Evolutionary conservation across 2,329 filamentous ascomycete species (phyloP).

Genomic region (Polychaeton citri): DNA sequence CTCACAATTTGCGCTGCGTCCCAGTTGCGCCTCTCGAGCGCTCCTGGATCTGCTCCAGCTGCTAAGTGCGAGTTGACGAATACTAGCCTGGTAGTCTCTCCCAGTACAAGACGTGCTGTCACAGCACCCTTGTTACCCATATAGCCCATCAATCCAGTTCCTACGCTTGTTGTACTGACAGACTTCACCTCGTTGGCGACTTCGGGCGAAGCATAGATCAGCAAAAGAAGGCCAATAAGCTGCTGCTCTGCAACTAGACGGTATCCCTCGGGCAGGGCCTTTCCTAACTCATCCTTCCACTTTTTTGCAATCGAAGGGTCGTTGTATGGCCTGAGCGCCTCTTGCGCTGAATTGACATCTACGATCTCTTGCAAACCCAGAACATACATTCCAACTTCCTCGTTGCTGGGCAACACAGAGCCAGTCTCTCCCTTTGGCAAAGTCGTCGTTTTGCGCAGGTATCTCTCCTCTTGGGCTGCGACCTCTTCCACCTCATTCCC

Average conservation of each 20-base stretch:
- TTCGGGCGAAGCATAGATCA: constrained; percentile 73
- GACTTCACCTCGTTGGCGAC: constrained; percentile 63
- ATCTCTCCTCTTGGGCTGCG: constrained; percentile 33
- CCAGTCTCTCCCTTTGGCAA: constrained; percentile 32
- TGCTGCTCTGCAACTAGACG: constrained; percentile 67
- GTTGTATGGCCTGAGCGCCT: constrained; percentile 63
- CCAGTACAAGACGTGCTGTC: constrained; percentile 65
- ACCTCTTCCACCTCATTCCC: constrained; percentile 29
- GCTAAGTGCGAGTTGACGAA: constrained; percentile 89
- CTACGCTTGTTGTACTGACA: constrained; percentile 69
- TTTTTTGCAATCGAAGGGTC: constrained; percentile 58
- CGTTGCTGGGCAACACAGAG: constrained; percentile 37
- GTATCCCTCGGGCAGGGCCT: constrained; percentile 65
- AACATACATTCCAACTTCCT: constrained; percentile 77
- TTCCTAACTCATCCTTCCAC: constrained; percentile 68
- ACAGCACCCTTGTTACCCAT: constrained; percentile 95
- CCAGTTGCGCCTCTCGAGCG: constrained; percentile 78
- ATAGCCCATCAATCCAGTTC: constrained; percentile 82
- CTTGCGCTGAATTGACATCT: constrained; percentile 65
- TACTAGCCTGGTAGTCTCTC: constrained; percentile 76
- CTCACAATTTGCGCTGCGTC: constrained; percentile 67
- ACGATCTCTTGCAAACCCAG: constrained; percentile 87
- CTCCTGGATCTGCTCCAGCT: constrained; percentile 65
- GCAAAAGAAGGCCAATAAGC: constrained; percentile 67
- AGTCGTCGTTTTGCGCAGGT: constrained; percentile 28